Evolutionary conservation across 2,329 filamentous ascomycete species (phyloP).

Genomic region (Epichloe elymi): DNA sequence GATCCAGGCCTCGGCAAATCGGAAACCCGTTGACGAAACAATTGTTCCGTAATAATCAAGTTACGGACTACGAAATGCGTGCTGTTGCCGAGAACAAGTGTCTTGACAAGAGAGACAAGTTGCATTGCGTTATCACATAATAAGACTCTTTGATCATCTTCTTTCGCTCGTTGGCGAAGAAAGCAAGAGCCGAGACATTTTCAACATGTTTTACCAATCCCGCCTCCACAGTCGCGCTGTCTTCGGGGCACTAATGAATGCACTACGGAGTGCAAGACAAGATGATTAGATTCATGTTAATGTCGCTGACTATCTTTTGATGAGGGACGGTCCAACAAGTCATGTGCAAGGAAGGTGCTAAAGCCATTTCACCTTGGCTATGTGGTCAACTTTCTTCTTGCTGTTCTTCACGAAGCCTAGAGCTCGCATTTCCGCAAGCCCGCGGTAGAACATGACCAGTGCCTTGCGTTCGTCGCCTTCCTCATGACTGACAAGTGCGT

Average conservation of each 20-base stretch:
- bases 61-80: neutral
- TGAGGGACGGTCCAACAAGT: no score
- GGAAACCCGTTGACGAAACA: neutral
- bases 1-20: neutral
- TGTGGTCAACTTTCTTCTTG: conserved; percentile 83
- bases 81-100: neutral
- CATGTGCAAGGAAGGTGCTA: conserved; percentile 12
- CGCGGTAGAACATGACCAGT: conserved; percentile 71
- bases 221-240: neutral
- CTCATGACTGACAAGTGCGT: conserved; percentile 39
- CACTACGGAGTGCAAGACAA: neutral
- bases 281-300: neutral
- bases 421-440: conserved; percentile 69
- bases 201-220: neutral
- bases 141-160: neutral
- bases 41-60: neutral
- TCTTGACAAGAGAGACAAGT: neutral
- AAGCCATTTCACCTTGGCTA: conserved; percentile 80
- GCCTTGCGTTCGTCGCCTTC: conserved; percentile 40
- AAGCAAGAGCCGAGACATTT: conserved; percentile 1
- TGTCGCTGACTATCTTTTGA: no score
- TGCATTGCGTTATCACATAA: neutral
- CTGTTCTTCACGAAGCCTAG: conserved; percentile 82
- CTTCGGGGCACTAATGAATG: neutral
- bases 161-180: neutral